phyloP scores from a whole-genome alignment of 1,139 yeast species.

The Saccharomyces hybrid region DNA sequence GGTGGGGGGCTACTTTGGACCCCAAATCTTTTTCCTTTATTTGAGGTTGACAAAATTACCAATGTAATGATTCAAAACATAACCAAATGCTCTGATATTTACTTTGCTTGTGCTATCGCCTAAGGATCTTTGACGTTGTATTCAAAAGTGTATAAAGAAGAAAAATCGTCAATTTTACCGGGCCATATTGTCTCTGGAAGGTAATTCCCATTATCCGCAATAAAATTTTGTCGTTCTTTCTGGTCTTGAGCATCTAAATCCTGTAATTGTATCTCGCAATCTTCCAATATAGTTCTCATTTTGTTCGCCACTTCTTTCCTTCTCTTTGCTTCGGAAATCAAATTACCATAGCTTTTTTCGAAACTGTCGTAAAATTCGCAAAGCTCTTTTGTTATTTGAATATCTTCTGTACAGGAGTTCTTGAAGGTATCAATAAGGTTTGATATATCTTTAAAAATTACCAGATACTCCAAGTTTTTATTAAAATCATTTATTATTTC shows the following conservation, averaged over 20 bases:
- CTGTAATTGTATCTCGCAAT: conserved; percentile 36
- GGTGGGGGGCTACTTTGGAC: neutral
- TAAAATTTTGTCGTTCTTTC: conserved; percentile 36
- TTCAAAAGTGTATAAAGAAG: conserved; percentile 24
- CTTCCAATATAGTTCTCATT: conserved; percentile 36
- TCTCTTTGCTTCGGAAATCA: conserved; percentile 45
- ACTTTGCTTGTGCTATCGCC: too few species aligned
- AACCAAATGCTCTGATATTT: too few species aligned
- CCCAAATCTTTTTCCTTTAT: neutral
- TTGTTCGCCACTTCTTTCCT: conserved; percentile 36
- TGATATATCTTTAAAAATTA: conserved; percentile 24
- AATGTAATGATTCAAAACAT: too few species aligned
- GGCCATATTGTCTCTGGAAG: conserved; percentile 49
- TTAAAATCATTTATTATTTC: conserved; percentile 25
- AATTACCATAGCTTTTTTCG: conserved; percentile 40
- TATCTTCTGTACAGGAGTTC: conserved; percentile 24
- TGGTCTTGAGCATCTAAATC: conserved; percentile 38
- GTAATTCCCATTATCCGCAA: conserved; percentile 41
- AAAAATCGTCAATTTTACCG: conserved; percentile 33
- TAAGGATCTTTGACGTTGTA: conserved; percentile 17
- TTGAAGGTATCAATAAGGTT: conserved; percentile 19
- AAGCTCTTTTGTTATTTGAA: conserved; percentile 31
- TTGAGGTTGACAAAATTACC: neutral
- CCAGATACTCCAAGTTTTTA: conserved; percentile 23
- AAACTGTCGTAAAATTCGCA: conserved; percentile 45